Evolutionary conservation across 306 rosid genomes (phyloP).

Genomic region (Sphenostylis stenocarpa): DNA sequence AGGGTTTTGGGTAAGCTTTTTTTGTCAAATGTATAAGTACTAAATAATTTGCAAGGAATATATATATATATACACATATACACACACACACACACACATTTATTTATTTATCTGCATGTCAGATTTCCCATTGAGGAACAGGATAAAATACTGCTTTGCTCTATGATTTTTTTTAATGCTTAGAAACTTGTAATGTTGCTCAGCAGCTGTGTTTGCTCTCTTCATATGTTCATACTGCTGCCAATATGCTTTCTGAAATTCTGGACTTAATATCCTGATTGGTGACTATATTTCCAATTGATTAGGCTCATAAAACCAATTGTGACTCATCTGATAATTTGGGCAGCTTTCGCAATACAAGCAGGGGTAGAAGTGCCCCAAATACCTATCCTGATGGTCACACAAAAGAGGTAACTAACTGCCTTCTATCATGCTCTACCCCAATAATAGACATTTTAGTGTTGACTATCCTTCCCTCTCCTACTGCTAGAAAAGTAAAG

Average conservation of each 20-base stretch:
- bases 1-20: neutral
- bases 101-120: too few species aligned
- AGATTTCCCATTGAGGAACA: neutral
- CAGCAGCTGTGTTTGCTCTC: conserved; percentile 11
- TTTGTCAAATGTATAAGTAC: neutral
- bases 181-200: conserved; percentile 7
- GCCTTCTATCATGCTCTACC: neutral
- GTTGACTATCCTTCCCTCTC: neutral
- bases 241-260: neutral
- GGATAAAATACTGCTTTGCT: neutral
- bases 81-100: too few species aligned
- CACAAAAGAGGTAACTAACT: conserved; percentile 33
- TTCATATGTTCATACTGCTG: conserved; percentile 17
- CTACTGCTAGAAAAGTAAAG: neutral
- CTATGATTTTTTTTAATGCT: neutral
- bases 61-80: neutral
- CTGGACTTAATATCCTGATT: conserved; percentile 1
- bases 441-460: neutral
- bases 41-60: neutral
- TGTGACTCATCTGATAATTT: conserved; percentile 34
- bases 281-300: conserved; percentile 22
- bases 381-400: conserved; percentile 22
- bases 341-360: conserved; percentile 32
- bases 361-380: conserved; percentile 26
- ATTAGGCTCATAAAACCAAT: conserved; percentile 36